Conservation (phyloP, 305 asterid genomes). For the Fraxinus dipetala region DNA sequence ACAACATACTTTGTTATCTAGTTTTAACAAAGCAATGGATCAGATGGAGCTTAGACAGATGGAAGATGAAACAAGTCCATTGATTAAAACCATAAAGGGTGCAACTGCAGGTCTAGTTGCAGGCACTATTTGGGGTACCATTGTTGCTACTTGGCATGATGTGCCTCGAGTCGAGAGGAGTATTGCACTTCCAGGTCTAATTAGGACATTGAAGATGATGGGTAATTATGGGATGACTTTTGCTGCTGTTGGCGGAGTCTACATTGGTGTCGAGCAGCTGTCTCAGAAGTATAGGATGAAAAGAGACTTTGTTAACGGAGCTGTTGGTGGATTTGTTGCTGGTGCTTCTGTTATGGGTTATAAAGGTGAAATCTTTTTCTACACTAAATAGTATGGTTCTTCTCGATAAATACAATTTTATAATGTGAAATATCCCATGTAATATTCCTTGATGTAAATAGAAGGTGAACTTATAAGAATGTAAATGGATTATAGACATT, state of each 20-base stretch:
- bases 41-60: conserved; percentile 57
- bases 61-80: conserved; percentile 68
- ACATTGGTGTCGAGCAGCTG: conserved; percentile 75
- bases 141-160: conserved; percentile 96
- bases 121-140: conserved; percentile 85
- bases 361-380: conserved; percentile 49
- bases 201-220: conserved; percentile 93
- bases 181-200: conserved; percentile 87
- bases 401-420: neutral
- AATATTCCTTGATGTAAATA: neutral
- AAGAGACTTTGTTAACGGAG: conserved; percentile 87
- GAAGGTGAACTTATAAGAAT: neutral
- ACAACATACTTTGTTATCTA: conserved; percentile 16
- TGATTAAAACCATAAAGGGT: conserved; percentile 67
- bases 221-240: conserved; percentile 82
- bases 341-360: conserved; percentile 80
- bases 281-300: conserved; percentile 69
- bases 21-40: conserved; percentile 44
- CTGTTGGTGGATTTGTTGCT: conserved; percentile 88
- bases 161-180: conserved; percentile 96
- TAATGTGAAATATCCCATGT: neutral
- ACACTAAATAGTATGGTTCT: neutral
- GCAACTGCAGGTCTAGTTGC: conserved; percentile 72
- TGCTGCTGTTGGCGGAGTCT: conserved; percentile 94
- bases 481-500: neutral